These are phyloP conservation scores for Macadamia tetraphylla DNA, from an alignment of 164 flowering plant species.

Conservation along the genomic window DNA sequence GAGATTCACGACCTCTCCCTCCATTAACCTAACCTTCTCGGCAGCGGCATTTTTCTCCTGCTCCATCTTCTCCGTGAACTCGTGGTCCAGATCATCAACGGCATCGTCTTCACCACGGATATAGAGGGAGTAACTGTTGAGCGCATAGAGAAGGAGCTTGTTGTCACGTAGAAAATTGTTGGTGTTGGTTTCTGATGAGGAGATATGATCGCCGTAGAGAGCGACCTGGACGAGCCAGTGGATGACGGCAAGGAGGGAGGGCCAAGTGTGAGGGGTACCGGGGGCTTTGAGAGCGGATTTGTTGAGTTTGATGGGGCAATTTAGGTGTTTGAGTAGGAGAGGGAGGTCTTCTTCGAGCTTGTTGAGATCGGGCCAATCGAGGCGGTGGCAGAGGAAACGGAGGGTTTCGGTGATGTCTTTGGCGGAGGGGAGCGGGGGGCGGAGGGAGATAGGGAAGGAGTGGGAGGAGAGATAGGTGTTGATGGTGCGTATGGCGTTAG, in stretches of 20 bases:
- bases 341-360: conserved; percentile 66
- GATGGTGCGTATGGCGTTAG: conserved; percentile 49
- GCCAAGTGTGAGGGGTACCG: conserved; percentile 80
- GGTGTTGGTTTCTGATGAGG: background rate
- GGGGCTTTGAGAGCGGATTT: conserved; percentile 69
- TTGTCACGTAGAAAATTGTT: background rate
- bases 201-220: conserved; percentile 29
- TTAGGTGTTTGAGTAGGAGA: conserved; percentile 38
- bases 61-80: conserved; percentile 35
- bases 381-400: conserved; percentile 36
- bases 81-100: conserved; percentile 40
- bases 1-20: conserved; percentile 29
- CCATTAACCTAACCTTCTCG: conserved; percentile 25
- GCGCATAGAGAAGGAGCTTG: conserved; percentile 25
- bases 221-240: conserved; percentile 86
- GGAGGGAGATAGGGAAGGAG: conserved; percentile 37
- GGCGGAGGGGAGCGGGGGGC: conserved; percentile 56
- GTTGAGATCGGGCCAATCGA: conserved; percentile 29
- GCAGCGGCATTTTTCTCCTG: conserved; percentile 24
- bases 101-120: conserved; percentile 63
- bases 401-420: conserved; percentile 57
- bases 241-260: conserved; percentile 48
- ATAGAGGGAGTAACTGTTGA: conserved; percentile 44
- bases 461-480: conserved; percentile 58
- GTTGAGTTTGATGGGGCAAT: conserved; percentile 65